Base-by-base conservation (phyloP, 1,284 basidiomycete species). In the Coniferiporia sulphurascens region DNA sequence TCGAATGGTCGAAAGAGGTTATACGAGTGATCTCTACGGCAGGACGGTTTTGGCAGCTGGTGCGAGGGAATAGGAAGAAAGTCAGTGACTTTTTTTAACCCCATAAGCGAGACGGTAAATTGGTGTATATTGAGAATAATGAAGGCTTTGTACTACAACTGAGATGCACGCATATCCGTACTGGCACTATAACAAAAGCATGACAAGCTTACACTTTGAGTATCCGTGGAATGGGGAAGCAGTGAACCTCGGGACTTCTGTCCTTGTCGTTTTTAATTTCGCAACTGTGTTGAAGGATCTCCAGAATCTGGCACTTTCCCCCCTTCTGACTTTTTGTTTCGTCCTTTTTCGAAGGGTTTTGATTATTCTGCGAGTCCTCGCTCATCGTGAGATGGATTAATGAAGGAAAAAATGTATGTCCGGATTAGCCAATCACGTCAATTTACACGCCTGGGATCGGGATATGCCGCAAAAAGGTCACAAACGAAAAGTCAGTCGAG, bases 211-310 rank as follows among this genome's bases (percentile, higher is more conserved):
- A 88, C 89, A 89, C 74, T 70, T 77, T 77, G 66, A 91, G 87
- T 45, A 91, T 78, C 13, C 89, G 81, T 35, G 85, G 82, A 51
- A 91, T 72, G 3, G 88, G 89, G 67, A 81, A 83, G 67, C 89
- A 91, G 57, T 82, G 78, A 44, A 81, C 70, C 41, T 75, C 71
- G 6, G 69, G 69, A 38, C 44, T 17, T 17, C 21, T 53, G 32
- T 46, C 48, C 32, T 49, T 6, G 4, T 54, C 46, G 41, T 66
- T 64, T 62, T 78, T 76, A 36, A 73, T 65, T 57, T 81, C 73
- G 68, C 89, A 91, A 34, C 72, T 77, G 67, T 81, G 86, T 67
- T 90, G 89, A n/a, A 85, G 65, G 35, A 91, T 82, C 72, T 91
- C 89, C 27, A 80, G 78, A 27, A 91, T 75, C 44, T 74, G 78